Base-by-base conservation (phyloP, 2,329 filamentous ascomycete genomes). In the Aspergillus sp. region DNA sequence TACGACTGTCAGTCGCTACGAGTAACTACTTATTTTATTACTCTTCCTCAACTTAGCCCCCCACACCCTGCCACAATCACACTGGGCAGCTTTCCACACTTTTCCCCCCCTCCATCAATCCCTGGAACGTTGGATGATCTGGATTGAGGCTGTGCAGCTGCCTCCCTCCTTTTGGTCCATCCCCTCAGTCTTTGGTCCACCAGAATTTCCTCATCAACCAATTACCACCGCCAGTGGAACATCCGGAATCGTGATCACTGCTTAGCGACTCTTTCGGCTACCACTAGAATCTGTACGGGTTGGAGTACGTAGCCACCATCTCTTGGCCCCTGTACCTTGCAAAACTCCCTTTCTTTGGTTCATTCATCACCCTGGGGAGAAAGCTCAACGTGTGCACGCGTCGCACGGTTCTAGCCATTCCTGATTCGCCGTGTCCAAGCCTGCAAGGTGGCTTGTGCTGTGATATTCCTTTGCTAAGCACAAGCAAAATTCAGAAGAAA, bases 91-190 rank as follows among this genome's bases (percentile, higher is more conserved):
- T 30, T 19, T 21, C 41, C 41, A 17, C 41, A 13, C 41, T 36
- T 36, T 32, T 7, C 8, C 47, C 44, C 44, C 25, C 47, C 25
- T 17, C 47, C 47, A 17, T 50, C 47, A 30, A 50, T 30, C 47
- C 47, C 47, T 50, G 47, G 47, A 27, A 50, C 53, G 53, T 55
- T 30, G 41, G 41, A 55, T 55, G 39, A 41, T 55, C 27, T 17
- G 30, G 36, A 47, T 55, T 55, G 53, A 32, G 53, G 53, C 53
- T 55, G 53, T 55, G 53, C 53, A 47, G 39, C 53, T 55, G 53
- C 53, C 41, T 36, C 53, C 53, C 53, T 55, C 23, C 38, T 54
- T 42, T 36, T 25, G 23, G 38, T 54, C 23, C 52, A 32, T 25
- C 21, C 51, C 51, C 21, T 53, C 51, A 27, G 25, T 32, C 39